phyloP scores from a whole-genome alignment of 805 yeast species.

The Metschnikowia santaceciliae region DNA sequence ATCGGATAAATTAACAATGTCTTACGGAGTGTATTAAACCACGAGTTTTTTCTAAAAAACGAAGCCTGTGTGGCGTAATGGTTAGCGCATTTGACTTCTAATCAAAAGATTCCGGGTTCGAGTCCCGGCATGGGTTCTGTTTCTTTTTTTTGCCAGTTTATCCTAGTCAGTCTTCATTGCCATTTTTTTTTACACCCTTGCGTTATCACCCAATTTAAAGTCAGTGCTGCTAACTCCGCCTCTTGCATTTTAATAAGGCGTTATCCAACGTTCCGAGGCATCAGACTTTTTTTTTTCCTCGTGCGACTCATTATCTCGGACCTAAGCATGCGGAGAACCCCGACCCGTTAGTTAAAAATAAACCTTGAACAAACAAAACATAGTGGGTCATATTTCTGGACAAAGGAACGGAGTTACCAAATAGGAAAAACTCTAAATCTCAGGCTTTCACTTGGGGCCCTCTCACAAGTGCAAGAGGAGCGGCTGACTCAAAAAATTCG shows the following conservation, averaged over 20 bases:
- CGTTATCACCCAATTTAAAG: not conserved
- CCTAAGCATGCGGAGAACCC: constrained; percentile 1
- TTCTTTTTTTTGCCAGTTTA: not conserved
- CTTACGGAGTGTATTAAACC: not conserved
- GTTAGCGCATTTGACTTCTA: constrained; percentile 24
- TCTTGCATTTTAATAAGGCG: not conserved
- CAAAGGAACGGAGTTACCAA: too few relatives aligned
- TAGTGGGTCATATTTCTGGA: not conserved
- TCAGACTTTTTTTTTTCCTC: not conserved
- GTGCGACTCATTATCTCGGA: not conserved
- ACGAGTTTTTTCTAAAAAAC: not conserved
- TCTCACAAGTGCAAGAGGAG: not conserved
- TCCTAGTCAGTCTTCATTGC: not conserved
- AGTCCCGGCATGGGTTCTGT: constrained; percentile 22
- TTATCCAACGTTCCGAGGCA: not conserved
- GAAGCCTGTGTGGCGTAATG: constrained; percentile 22
- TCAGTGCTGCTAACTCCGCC: not conserved
- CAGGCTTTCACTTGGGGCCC: too few relatives aligned
- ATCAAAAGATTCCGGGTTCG: constrained; percentile 24
- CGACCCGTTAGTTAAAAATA: not conserved
- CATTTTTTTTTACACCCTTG: too few relatives aligned
- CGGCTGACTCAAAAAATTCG: constrained; percentile 13
- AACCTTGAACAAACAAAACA: not conserved
- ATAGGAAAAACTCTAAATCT: too few relatives aligned
- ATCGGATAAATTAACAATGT: not conserved